These are phyloP conservation scores for Penicillium paradoxum DNA, from an alignment of 495 filamentous ascomycete genomes.

Conservation along the genomic window DNA sequence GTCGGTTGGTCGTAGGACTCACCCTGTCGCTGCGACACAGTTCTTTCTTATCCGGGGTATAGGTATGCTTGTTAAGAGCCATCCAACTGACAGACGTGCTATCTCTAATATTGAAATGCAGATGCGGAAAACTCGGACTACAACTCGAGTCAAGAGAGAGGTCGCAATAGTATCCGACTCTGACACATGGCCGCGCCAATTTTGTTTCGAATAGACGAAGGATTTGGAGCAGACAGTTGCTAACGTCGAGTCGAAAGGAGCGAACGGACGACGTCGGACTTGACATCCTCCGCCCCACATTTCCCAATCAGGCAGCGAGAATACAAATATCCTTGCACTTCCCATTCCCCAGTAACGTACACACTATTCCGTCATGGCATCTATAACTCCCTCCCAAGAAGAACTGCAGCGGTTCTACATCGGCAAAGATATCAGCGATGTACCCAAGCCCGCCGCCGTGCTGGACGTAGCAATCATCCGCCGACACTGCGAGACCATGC, in stretches of 20 bases:
- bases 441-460: slow-evolving; percentile 63
- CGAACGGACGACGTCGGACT: background rate
- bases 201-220: background rate
- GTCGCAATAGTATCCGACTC: background rate
- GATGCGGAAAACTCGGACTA: background rate
- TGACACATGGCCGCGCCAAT: background rate
- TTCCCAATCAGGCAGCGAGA: background rate
- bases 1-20: background rate
- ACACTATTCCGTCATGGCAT: slow-evolving; percentile 5
- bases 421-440: slow-evolving; percentile 54
- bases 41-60: background rate
- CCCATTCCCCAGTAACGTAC: background rate
- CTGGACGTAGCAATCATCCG: slow-evolving; percentile 64
- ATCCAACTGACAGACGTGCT: background rate
- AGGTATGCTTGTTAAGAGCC: background rate
- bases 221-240: background rate
- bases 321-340: slow-evolving; percentile 1
- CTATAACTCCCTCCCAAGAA: slow-evolving; percentile 17
- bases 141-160: background rate
- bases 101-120: background rate
- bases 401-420: slow-evolving; percentile 46
- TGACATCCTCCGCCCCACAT: slow-evolving; percentile 8
- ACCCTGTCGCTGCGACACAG: background rate
- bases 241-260: background rate
- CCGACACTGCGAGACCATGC: slow-evolving; percentile 70